Evolutionary conservation across 2,329 filamentous ascomycete species (phyloP), one percentile per base, ranked within the genome.

Genomic region (Pestalotiopsis sp.): DNA sequence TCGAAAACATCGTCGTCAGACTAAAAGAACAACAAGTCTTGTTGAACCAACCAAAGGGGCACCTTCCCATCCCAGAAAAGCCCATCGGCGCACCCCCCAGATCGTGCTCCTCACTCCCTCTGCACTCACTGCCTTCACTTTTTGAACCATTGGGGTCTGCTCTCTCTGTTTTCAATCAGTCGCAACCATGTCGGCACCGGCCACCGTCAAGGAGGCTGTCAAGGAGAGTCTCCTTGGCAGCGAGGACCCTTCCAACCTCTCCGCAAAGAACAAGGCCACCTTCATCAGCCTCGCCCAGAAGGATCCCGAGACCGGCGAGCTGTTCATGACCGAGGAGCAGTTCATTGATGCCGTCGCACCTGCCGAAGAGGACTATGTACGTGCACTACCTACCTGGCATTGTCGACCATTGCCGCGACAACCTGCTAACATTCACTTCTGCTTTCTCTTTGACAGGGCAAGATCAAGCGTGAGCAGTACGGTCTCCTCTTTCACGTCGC

Each of bases 391-490:
- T 36, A 36, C 31, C 7, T 36, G 31, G 31, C 31, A 36, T 36
- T 68, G 69, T 61, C 61, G 20, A 23, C 40, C 36, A 20, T 52
- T 12, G 31, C 59, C n/a, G 6, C 20, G 36, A 20, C 31, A 36
- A 12, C 71, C 49, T 57, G 31, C 68, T 73, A 49, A 72, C 68
- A 57, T 38, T n/a, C 2, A 56, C 25, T 6, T 12, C 12, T 62
- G 45, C 31, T n/a, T 49, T 58, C 41, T 64, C 41, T 59, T 72
- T 73, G n/a, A 62, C 78, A 98, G 95, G 95, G 97, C 86, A 99
- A 99, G 83, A 98, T 99, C 85, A 93, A 94, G 83, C 91, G 95
- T 74, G 93, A 97, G 75, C 96, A 98, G 81, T 99, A 98, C 82
- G 91, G 91, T 66, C 92, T 99, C 77, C 92, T 99, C 62, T 99